Percentiles rank a stretch among this genome's conserved stretches.
Conservation (phyloP, 495 filamentous ascomycete species). For the Oidiodendron maius region DNA sequence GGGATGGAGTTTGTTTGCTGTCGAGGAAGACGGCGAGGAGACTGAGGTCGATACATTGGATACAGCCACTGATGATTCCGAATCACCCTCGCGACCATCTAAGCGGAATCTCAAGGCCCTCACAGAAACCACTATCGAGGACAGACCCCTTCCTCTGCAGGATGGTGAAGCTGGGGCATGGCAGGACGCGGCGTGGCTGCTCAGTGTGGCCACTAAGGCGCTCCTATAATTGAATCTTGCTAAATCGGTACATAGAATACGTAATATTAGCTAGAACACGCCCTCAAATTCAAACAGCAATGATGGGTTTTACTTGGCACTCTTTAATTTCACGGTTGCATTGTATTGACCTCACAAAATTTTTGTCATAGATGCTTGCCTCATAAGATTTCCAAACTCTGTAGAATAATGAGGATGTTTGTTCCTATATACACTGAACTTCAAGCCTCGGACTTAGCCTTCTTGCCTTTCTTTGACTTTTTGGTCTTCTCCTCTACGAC, state of each 20-base stretch:
- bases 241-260: too few species aligned
- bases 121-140: conserved; percentile 25
- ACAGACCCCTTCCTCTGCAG: conserved; percentile 35
- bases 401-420: too few species aligned
- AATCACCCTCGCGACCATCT: conserved; percentile 22
- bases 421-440: too few species aligned
- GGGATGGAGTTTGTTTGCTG: conserved; percentile 72
- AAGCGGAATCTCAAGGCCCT: conserved; percentile 22
- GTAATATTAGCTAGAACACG: too few species aligned
- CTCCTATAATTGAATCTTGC: conserved; percentile 39
- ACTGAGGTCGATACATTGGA: conserved; percentile 23
- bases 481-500: conserved; percentile 24
- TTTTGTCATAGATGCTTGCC: too few species aligned
- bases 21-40: conserved; percentile 57
- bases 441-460: not conserved
- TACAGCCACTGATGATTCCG: conserved; percentile 36
- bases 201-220: conserved; percentile 69
- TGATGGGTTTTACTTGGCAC: too few species aligned
- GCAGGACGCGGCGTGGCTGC: conserved; percentile 82
- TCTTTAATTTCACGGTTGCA: too few species aligned
- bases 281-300: too few species aligned
- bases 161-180: conserved; percentile 56
- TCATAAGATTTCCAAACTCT: too few species aligned
- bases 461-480: conserved; percentile 8
- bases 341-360: too few species aligned